Base-by-base conservation (phyloP, 202 grass and related monocot species). In the Panicum virgatum region DNA sequence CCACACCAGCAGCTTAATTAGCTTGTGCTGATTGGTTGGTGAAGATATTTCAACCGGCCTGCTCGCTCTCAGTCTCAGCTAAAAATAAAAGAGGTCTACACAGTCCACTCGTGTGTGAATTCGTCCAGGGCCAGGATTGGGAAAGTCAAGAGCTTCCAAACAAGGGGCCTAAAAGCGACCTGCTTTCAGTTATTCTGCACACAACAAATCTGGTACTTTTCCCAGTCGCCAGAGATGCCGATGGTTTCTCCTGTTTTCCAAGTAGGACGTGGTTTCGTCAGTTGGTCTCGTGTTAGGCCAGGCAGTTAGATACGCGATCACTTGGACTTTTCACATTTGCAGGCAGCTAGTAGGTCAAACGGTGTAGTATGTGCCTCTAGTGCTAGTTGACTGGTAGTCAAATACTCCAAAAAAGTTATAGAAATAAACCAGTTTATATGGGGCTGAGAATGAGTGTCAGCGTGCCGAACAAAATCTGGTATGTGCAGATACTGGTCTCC, bases 391-490 rank as follows among this genome's bases (percentile, higher is more conserved):
- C 76, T 20, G 54, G 43, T 76, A 30, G 56, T 76, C 82, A 76
- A 76, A 76, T 65, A 64, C 32, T 32, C 5, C 11, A 32, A 84
- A 18, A 11, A 9, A 39, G 37, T n/a, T n/a, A 37, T 48, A 74
- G 39, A 59, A 56, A 45, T 40, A 45, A 46, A 72, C 7, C 34
- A 36, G 6, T 0, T 9, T 34, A 7, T 53, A 20, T 60, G 46
- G 52, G 25, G 54, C 20, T 40, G 15, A 27, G 51, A 25, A 20
- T 32, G 30, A 86, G 78, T 73, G 87, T 36, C 46, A 43, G 19
- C 14, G 74, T 78, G 66, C 83, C 87, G 19, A 89, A 89, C 83
- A 66, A 78, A 82, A 78, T 30, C n/a, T 22, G 77, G 39, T 69
- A 68, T 18, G 69, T 60, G 69, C 80, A n/a, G n/a, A 0, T 47